These are phyloP conservation scores for Pythium periplocum DNA, from an alignment of 352 stramenopile genomes.

Conservation along the genomic window DNA sequence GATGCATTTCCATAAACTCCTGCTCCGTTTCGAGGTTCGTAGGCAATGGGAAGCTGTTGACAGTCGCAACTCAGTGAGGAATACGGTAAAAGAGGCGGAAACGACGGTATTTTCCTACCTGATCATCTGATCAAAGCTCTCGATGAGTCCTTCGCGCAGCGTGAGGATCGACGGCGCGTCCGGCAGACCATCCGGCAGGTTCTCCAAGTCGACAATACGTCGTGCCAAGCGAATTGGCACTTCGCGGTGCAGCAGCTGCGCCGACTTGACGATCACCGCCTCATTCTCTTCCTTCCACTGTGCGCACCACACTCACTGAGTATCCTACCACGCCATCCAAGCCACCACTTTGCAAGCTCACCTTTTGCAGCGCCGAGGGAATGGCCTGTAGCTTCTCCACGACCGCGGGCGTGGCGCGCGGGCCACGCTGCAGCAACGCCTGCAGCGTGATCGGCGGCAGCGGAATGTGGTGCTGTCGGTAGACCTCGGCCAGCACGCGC, in stretches of 20 bases:
- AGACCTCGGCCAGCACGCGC: conserved; percentile 75
- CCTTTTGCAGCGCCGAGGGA: conserved; percentile 33
- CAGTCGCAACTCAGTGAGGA: too few species aligned
- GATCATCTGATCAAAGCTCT: conserved; percentile 71
- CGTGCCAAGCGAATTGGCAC: conserved; percentile 75
- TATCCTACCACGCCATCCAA: too few species aligned
- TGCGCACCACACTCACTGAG: too few species aligned
- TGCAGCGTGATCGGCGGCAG: conserved; percentile 77
- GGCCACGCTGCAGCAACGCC: conserved; percentile 63
- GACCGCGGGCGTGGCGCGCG: conserved; percentile 36
- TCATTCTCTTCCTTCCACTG: conserved; percentile 65
- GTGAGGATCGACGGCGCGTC: conserved; percentile 51
- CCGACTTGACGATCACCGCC: conserved; percentile 69
- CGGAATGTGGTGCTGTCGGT: conserved; percentile 78
- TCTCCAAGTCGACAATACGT: conserved; percentile 81
- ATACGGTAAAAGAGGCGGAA: not conserved
- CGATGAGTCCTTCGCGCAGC: conserved; percentile 54
- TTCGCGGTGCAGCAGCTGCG: conserved; percentile 71
- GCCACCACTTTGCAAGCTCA: not conserved
- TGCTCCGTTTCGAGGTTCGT: conserved; percentile 48
- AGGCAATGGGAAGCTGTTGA: conserved; percentile 38
- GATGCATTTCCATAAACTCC: conserved; percentile 58
- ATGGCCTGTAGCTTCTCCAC: conserved; percentile 47
- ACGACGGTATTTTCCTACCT: conserved; percentile 6
- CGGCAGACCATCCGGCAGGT: conserved; percentile 64